Evolutionary conservation across 2,329 filamentous ascomycete species (phyloP).

Genomic region (Alternaria infectoria): DNA sequence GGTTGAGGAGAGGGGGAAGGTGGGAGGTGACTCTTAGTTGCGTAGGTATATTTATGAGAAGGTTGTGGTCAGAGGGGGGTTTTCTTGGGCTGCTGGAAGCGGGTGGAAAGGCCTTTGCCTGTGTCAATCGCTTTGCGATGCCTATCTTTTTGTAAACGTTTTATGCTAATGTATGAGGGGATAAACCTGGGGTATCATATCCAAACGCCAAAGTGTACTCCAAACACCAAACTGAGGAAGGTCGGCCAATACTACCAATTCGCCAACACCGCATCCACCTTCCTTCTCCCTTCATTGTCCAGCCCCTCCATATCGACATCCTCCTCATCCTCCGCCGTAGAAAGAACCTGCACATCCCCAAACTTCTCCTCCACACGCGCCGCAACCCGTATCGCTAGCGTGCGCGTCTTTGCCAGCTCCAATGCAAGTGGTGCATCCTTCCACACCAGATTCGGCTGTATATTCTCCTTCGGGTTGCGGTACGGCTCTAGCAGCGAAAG

Average conservation of each 20-base stretch:
- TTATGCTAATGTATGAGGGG: neutral
- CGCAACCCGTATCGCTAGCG: slow-evolving; percentile 56
- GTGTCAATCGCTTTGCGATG: neutral
- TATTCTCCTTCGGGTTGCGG: slow-evolving; percentile 51
- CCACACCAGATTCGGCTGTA: slow-evolving; percentile 72
- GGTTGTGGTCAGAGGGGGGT: no score
- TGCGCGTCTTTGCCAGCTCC: slow-evolving; percentile 71
- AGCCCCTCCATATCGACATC: slow-evolving; percentile 29
- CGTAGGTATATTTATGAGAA: slow-evolving; percentile 9
- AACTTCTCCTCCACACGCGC: slow-evolving; percentile 42
- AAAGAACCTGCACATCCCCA: slow-evolving; percentile 37
- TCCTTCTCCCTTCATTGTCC: slow-evolving; percentile 23
- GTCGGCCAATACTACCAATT: slow-evolving; percentile 19
- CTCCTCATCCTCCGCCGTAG: slow-evolving; percentile 31
- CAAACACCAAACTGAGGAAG: no score
- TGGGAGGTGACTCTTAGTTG: slow-evolving; percentile 12
- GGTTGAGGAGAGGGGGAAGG: neutral
- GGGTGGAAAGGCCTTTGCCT: neutral
- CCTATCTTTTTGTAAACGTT: neutral
- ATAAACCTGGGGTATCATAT: slow-evolving; percentile 15
- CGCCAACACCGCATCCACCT: slow-evolving; percentile 34
- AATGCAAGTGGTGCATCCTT: slow-evolving; percentile 68
- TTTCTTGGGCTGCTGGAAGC: neutral
- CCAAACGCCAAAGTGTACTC: no score
- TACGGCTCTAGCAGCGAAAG: slow-evolving; percentile 61